Evolutionary conservation across 306 rosid species (phyloP), one percentile per base, ranked within the genome.

Genomic region (Quercus ilex): DNA sequence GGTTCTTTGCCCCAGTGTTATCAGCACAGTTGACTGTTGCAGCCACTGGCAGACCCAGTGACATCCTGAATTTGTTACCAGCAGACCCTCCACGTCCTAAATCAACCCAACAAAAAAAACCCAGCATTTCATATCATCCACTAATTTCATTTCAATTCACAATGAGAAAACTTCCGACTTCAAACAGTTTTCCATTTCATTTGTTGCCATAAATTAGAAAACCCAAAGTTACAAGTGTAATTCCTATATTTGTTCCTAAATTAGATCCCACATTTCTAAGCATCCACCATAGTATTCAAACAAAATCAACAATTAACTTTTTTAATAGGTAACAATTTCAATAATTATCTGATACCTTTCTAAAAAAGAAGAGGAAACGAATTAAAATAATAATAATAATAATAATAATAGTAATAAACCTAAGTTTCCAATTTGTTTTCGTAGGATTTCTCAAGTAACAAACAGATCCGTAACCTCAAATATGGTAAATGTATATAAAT

Each of bases 61-160:
- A 90, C 94, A 90, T 92, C 77, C 92, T 84, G 30, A 89, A 88
- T 86, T 88, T 91, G 87, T 89, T 88, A 30, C 96, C 94, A 6
- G 90, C 92, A 55, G 85, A 84, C 41, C 90, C 89, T 85, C 89
- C 90, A 55, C 89, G 89, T 26, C 97, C 97, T 93, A 51, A 65
- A 73, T 77, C 43, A 81, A 78, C 15, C 3, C 5, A 55, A 13
- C 53, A 58, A 41, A 41, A 41, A 38, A 41, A 41, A 2, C 0
- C 15, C 11, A 53, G 4, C n/a, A 52, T 3, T 15, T 12, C 52
- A 17, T 51, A 6, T 31, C 1, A 67, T 8, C 13, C 14, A 7
- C 23, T n/a, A 3, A 65, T 67, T 67, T 35, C 19, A 30, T 64
- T 64, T 31, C 11, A 64, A 17, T 30, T 31, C 46, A 64, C 2